Base-by-base conservation (phyloP, 2,329 filamentous ascomycete genomes). In the Nigrospora osmanthi region DNA sequence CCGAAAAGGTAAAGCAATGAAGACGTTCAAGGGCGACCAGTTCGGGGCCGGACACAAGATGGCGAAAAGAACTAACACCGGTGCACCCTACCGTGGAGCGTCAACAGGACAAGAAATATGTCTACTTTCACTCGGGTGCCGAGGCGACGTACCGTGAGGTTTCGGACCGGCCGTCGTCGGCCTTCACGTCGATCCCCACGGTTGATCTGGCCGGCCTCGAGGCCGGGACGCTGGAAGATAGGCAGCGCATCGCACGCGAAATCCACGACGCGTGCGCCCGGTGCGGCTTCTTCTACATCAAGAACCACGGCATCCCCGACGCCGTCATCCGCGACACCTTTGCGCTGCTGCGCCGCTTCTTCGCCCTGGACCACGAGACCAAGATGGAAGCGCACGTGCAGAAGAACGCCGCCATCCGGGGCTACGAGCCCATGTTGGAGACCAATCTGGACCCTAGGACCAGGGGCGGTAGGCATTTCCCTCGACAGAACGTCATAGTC, bases 321-420 rank as follows among this genome's bases (percentile, higher is more conserved):
- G 34, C 50, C 4, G 35, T 56, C 16, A 47, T 47, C 42, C 41
- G 45, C 3, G 49, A 53, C 33, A 54, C 52, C 11, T 58, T 63
- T 35, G 51, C 47, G 10, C 35, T 56, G 2, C 46, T 60, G 11
- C 58, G 54, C 38, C 51, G 54, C 9, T 63, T 62, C 52, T 64
- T 64, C 42, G 52, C 54, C 3, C 47, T 62, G 28, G 56, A 60
- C 15, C 17, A 49, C 2, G 61, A 60, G 10, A 54, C 52, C 23
- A 63, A 64, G 50, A 61, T 63, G 52, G 51, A 63, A 15, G 53
- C 59, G n/a, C 60, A 68, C 46, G 53, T 62, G 30, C 58, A 63
- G 38, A 62, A 66, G 52, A 64, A 60, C 33, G 57, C 59, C 7
- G 60, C 55, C 6, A 57, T 64, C 16, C 48, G 60, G 23, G 61